Evolutionary conservation across 192 early-diverging fungal species (phyloP).

Genomic region (Entomortierella chlamydospora): DNA sequence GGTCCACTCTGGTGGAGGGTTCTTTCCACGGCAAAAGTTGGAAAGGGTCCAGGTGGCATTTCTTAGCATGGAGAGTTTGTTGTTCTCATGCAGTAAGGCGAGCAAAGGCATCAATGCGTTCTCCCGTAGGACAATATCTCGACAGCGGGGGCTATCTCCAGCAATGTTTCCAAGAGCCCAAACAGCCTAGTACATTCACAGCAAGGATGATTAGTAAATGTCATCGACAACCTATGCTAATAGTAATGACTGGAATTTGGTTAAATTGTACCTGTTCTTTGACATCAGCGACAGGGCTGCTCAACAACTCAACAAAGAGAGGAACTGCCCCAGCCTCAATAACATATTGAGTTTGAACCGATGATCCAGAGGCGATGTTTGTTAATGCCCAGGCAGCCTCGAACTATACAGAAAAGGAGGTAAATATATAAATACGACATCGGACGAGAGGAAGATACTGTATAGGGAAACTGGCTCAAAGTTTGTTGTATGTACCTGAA

Average conservation of each 20-base stretch:
- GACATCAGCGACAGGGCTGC: slow-evolving; percentile 87
- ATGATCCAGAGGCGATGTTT: slow-evolving; percentile 98
- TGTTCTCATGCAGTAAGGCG: slow-evolving; percentile 84
- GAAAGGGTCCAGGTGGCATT: slow-evolving; percentile 99
- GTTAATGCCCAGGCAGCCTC: slow-evolving; percentile 99
- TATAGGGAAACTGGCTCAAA: slow-evolving; percentile 3
- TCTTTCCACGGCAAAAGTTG: slow-evolving; percentile 99
- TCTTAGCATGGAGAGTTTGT: slow-evolving; percentile 97
- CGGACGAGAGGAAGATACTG: not conserved
- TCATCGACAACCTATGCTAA: too few species aligned
- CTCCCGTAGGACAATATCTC: slow-evolving; percentile 87
- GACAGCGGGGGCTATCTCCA: slow-evolving; percentile 91
- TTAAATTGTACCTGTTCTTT: slow-evolving; percentile 96
- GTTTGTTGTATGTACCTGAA: slow-evolving; percentile 72
- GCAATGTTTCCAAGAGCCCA: slow-evolving; percentile 99
- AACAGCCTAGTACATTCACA: slow-evolving; percentile 72
- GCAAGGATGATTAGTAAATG: not conserved
- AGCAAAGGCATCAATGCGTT: slow-evolving; percentile 92
- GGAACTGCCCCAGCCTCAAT: slow-evolving; percentile 94
- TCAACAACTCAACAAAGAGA: slow-evolving; percentile 90
- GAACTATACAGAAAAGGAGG: slow-evolving; percentile 69
- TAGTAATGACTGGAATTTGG: too few species aligned
- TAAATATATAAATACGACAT: slow-evolving; percentile 10
- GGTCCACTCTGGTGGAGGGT: slow-evolving; percentile 92
- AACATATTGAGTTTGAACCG: slow-evolving; percentile 93